Evolutionary conservation across 257 asterid genomes (phyloP).

Genomic region (Asclepias syriaca): DNA sequence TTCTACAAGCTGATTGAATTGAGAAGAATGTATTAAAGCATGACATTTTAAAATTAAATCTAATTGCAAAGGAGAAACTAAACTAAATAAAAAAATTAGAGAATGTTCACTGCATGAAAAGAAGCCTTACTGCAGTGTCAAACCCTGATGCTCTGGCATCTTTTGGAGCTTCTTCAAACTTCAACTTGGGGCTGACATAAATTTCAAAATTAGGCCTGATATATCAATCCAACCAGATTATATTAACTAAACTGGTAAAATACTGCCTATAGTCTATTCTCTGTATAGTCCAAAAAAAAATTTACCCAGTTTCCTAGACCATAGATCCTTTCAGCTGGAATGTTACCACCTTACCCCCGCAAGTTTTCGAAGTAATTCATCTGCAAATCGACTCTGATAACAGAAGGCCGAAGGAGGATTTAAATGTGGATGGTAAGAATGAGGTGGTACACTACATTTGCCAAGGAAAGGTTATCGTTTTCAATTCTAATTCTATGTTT

Average conservation of each 20-base stretch:
- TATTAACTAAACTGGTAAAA: background rate
- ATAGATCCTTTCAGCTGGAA: slow-evolving; percentile 74
- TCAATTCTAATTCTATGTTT: background rate
- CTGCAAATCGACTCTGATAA: slow-evolving; percentile 76
- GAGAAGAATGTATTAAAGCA: slow-evolving; percentile 12
- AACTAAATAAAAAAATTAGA: background rate
- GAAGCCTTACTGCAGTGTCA: slow-evolving; percentile 69
- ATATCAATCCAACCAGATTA: slow-evolving; percentile 2
- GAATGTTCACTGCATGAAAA: background rate
- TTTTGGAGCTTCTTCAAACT: slow-evolving; percentile 84
- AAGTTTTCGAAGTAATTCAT: slow-evolving; percentile 76
- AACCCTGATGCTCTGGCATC: slow-evolving; percentile 87
- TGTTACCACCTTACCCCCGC: slow-evolving; percentile 70
- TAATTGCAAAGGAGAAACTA: background rate
- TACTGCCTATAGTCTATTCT: background rate
- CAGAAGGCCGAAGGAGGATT: slow-evolving; percentile 12
- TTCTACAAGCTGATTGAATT: slow-evolving; percentile 68
- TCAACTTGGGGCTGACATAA: slow-evolving; percentile 71
- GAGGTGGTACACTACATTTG: background rate
- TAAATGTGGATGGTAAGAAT: background rate
- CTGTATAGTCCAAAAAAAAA: slow-evolving; percentile 8
- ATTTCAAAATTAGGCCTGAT: slow-evolving; percentile 5
- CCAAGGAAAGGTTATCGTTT: too few species aligned
- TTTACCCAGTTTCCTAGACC: slow-evolving; percentile 92
- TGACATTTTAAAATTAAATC: background rate